These are phyloP conservation scores for Cladosporium halotolerans DNA, from an alignment of 2,329 filamentous ascomycete genomes.

Conservation along the genomic window DNA sequence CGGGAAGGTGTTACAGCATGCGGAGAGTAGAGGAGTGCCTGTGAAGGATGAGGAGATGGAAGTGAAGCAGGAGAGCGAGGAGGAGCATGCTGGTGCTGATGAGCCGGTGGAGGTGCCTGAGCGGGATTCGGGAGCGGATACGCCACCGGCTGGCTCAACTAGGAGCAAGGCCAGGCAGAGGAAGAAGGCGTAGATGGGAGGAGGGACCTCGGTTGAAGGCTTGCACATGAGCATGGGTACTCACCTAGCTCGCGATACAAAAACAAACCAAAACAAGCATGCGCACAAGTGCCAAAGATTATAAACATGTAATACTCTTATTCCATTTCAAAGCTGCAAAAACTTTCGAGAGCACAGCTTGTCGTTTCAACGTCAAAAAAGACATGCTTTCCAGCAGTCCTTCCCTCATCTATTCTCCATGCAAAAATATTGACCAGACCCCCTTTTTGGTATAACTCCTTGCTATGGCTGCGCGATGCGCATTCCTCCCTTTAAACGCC, in stretches of 20 bases:
- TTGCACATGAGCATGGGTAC: too few species aligned
- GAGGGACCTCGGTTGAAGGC: too few species aligned
- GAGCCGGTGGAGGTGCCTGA: constrained; percentile 20
- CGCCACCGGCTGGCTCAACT: constrained; percentile 33
- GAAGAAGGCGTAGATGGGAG: constrained; percentile 25
- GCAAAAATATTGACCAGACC: neutral
- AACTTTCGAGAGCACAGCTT: neutral
- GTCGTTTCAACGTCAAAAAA: neutral
- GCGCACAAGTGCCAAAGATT: neutral
- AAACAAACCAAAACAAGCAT: too few species aligned
- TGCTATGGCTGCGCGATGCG: neutral
- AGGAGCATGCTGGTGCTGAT: constrained; percentile 8
- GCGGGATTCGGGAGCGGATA: constrained; percentile 17
- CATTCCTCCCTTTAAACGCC: neutral
- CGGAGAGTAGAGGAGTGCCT: constrained; percentile 22
- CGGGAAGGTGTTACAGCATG: constrained; percentile 54
- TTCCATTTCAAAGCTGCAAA: neutral
- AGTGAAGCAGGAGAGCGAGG: neutral
- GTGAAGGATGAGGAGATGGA: neutral
- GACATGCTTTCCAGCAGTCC: neutral
- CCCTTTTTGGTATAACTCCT: neutral
- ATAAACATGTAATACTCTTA: neutral
- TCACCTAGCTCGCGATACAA: too few species aligned
- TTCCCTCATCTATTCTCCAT: neutral
- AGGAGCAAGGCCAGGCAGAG: constrained; percentile 37